Evolutionary conservation across 108 stramenopile species (phyloP), one percentile per base, ranked within the genome.

Genomic region (Bacterosira constricta): DNA sequence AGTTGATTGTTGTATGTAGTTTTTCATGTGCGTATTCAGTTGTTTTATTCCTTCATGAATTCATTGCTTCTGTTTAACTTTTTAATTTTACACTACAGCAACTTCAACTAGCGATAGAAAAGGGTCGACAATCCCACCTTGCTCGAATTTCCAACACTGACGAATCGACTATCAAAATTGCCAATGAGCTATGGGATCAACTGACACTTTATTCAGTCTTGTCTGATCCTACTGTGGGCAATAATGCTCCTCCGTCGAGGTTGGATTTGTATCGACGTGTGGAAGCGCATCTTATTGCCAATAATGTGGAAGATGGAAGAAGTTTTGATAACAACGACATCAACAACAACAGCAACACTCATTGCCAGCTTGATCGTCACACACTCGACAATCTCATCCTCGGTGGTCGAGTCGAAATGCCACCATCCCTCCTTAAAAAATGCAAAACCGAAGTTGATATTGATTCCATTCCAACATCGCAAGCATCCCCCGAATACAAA

Each of bases 401-500:
- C 10, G 72, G 72, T 2, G 72, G 72, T 10, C 54, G 53, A 45
- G 68, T 69, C 2, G 39, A 15, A 15, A 64, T 73, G 41, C 72
- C 72, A 17, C 23, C 35, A 36, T 32, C 31, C 3, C 37, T 71
- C 15, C 55, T 64, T 8, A 10, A 39, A 0, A 7, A 42, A 25
- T 49, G 47, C 47, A 17, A 17, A 5, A 5, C 4, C 7, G 1
- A 25, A n/a, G 26, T 49, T n/a, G 29, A 47, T 15, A 37, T 34
- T 5, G 41, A 72, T 1, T 35, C 36, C 8, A 38, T 73, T 4
- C 63, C 53, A 64, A 57, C 21, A 29, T 57, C 54, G 3, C 72
- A 73, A 41, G 29, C 63, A 15, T 73, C 63, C 8, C 72, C 72
- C 21, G 72, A 73, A 35, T 73, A 73, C 45, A 73, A 73, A 39